A percentile compares a stretch with the other conserved stretches of the same genome.
phyloP scores from a whole-genome alignment of 148 eudicot genomes.

The Spergularia marina region DNA sequence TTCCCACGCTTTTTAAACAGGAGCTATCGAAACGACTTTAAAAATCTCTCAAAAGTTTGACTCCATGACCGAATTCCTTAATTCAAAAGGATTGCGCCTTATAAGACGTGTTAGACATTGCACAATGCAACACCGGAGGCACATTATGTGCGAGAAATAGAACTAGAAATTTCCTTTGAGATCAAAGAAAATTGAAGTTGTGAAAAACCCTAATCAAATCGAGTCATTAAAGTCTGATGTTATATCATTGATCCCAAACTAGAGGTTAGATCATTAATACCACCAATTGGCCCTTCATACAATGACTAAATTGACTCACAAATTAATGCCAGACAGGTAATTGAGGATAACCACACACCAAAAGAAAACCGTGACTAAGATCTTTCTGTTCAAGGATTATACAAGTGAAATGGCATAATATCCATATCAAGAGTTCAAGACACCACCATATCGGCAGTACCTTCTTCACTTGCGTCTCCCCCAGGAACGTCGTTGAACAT shows the following conservation, averaged over 20 bases:
- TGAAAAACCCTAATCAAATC: no score
- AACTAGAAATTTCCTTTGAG: no score
- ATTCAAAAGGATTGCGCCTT: no score
- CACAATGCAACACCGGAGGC: no score
- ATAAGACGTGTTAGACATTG: no score
- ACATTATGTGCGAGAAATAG: no score
- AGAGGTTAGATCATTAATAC: background rate
- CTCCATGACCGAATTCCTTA: no score
- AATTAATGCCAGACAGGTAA: background rate
- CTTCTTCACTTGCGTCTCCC: slow-evolving; percentile 49
- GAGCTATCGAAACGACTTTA: no score
- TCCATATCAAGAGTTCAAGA: slow-evolving; percentile 27
- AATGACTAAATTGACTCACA: background rate
- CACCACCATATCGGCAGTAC: slow-evolving; percentile 41
- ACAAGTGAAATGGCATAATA: background rate
- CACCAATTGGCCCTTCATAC: background rate
- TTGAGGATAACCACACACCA: background rate
- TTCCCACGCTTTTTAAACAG: no score
- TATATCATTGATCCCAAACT: background rate
- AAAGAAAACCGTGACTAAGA: background rate
- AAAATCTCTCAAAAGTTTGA: no score
- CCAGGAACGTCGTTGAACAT: slow-evolving; percentile 82
- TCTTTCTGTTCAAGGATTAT: background rate
- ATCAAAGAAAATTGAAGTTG: no score
- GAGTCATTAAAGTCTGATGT: no score